Percentiles rank a stretch among this genome's conserved stretches.
Evolutionary conservation across 2,329 filamentous ascomycete genomes (phyloP).

Genomic region (Fonsecaea pugnacius): DNA sequence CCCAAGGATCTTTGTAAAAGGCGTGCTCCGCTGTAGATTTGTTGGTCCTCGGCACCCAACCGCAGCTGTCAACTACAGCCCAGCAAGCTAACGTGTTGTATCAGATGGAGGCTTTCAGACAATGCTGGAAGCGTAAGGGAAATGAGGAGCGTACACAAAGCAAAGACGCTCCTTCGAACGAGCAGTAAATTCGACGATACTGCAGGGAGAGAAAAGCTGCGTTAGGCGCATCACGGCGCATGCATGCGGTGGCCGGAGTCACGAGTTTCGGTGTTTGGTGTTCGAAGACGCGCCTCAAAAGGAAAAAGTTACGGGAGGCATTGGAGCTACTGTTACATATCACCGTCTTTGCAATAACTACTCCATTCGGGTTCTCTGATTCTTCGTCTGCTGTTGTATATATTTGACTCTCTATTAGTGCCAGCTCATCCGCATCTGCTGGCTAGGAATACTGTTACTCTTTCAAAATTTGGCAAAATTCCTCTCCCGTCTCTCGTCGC

Average conservation of each 20-base stretch:
- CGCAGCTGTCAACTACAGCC: neutral
- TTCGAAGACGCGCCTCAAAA: neutral
- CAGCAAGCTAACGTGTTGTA: conserved; percentile 13
- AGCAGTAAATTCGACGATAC: conserved; percentile 1
- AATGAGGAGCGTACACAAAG: conserved; percentile 81
- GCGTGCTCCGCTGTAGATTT: conserved; percentile 2
- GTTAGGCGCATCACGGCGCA: too few relatives aligned
- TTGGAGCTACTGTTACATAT: neutral
- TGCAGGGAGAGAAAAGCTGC: conserved; percentile 5
- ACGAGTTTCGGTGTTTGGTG: conserved; percentile 33
- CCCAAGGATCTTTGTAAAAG: conserved; percentile 8
- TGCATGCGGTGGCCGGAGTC: conserved; percentile 9
- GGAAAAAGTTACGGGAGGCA: neutral
- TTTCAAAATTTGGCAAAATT: neutral
- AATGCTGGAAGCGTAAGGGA: conserved; percentile 88
- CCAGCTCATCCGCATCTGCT: neutral
- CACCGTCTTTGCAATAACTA: neutral
- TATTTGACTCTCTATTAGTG: neutral
- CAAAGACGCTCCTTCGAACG: conserved; percentile 62
- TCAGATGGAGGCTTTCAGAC: conserved; percentile 86
- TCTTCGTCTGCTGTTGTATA: neutral
- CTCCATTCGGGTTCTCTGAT: neutral
- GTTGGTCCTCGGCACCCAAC: conserved; percentile 14
- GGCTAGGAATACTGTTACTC: neutral
- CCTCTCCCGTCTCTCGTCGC: neutral